Conservation (phyloP, 164 flowering plant genomes). For the Tetracentron sinense region DNA sequence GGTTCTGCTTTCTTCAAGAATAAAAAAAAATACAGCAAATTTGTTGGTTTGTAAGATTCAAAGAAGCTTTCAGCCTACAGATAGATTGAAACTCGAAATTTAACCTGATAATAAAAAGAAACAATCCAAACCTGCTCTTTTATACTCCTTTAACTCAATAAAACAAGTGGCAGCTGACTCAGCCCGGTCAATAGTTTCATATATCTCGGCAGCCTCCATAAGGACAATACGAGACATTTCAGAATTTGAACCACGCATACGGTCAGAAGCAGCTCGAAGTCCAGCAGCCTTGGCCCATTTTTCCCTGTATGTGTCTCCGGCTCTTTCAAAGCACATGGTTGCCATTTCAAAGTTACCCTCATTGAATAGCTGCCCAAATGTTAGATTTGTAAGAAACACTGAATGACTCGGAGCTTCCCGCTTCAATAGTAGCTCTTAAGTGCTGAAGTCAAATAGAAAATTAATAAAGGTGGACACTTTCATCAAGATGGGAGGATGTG, state of each 20-base stretch:
- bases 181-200: slow-evolving; percentile 49
- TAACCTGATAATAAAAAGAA: background rate
- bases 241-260: slow-evolving; percentile 30
- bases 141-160: background rate
- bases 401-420: too few species aligned
- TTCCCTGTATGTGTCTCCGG: slow-evolving; percentile 23
- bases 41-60: too few species aligned
- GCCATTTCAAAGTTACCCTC: slow-evolving; percentile 54
- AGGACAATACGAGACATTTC: background rate
- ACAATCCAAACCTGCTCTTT: background rate
- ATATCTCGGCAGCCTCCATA: slow-evolving; percentile 38
- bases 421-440: too few species aligned
- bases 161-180: slow-evolving; percentile 11
- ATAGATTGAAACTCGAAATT: background rate
- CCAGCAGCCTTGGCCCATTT: slow-evolving; percentile 57
- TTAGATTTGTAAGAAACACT: too few species aligned
- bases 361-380: too few species aligned
- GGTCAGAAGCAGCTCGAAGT: slow-evolving; percentile 20
- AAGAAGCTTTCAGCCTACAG: background rate
- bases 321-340: slow-evolving; percentile 21
- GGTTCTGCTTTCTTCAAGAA: background rate
- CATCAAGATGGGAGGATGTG: too few species aligned
- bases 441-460: too few species aligned
- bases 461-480: background rate
- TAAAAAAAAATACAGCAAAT: too few species aligned